Evolutionary conservation across 1,284 basidiomycete genomes (phyloP).

Genomic region (Wolfiporia cocos): DNA sequence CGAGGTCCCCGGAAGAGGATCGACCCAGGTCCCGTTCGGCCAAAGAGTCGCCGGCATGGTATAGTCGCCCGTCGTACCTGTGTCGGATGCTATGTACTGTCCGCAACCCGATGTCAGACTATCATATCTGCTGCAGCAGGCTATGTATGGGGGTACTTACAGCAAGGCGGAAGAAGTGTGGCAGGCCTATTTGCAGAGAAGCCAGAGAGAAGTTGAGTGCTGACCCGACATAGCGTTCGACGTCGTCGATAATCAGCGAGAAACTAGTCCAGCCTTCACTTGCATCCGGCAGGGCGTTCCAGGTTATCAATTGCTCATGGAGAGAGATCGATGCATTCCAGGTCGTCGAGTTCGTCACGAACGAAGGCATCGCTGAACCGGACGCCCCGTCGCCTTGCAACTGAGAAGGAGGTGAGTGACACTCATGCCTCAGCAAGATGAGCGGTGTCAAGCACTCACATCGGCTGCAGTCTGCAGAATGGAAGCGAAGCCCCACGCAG

Average conservation of each 20-base stretch:
- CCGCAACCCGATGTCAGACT: constrained; percentile 7
- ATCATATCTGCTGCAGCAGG: background rate
- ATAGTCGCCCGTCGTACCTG: constrained; percentile 65
- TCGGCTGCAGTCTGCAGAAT: constrained; percentile 75
- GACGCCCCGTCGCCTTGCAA: constrained; percentile 70
- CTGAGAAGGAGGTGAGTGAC: constrained; percentile 25
- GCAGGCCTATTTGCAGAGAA: constrained; percentile 51
- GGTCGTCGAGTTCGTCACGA: constrained; percentile 66
- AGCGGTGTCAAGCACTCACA: constrained; percentile 35
- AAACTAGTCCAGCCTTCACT: constrained; percentile 69
- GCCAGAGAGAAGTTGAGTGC: constrained; percentile 65
- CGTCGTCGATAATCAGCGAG: constrained; percentile 78
- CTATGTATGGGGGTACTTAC: too few relatives aligned
- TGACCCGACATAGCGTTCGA: constrained; percentile 66
- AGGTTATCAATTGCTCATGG: constrained; percentile 53
- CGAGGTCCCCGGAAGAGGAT: constrained; percentile 64
- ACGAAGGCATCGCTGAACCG: constrained; percentile 64
- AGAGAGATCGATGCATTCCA: constrained; percentile 53
- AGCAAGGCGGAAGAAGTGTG: constrained; percentile 82
- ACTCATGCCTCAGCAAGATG: too few relatives aligned
- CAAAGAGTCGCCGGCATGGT: constrained; percentile 75
- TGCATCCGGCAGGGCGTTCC: constrained; percentile 48
- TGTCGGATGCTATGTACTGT: constrained; percentile 49
- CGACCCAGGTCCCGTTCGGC: constrained; percentile 79
- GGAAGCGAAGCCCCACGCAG: constrained; percentile 75